phyloP scores from a whole-genome alignment of 2,329 filamentous ascomycete genomes.

The Atkinsonella texensis region DNA sequence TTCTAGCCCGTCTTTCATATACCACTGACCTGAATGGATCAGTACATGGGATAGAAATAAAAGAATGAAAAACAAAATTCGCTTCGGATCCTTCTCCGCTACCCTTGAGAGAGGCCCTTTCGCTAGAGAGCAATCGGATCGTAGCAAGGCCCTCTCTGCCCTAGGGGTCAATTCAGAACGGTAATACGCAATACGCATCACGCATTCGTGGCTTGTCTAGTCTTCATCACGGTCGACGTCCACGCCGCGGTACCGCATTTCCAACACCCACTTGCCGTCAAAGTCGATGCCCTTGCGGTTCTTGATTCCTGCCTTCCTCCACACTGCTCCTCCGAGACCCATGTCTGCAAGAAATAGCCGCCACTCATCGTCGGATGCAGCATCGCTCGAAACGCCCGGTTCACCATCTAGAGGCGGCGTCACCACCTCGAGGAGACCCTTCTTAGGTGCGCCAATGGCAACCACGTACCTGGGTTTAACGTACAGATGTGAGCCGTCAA shows the following conservation, averaged over 20 bases:
- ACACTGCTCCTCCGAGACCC: slow-evolving; percentile 69
- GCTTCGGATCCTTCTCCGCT: no score
- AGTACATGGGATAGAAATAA: no score
- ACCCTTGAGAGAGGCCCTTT: no score
- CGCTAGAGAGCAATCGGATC: no score
- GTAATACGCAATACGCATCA: neutral
- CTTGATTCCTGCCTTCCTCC: slow-evolving; percentile 73
- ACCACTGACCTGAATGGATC: no score
- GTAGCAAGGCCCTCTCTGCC: no score
- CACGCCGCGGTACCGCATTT: slow-evolving; percentile 42
- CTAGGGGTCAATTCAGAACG: no score
- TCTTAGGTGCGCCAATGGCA: slow-evolving; percentile 76
- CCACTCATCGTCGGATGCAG: slow-evolving; percentile 50
- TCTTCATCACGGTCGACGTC: slow-evolving; percentile 15
- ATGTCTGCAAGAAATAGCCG: slow-evolving; percentile 77
- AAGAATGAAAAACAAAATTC: no score
- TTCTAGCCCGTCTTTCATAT: no score
- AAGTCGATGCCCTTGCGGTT: slow-evolving; percentile 80
- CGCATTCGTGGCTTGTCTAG: neutral
- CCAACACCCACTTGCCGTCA: slow-evolving; percentile 73
- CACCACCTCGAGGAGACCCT: slow-evolving; percentile 69
- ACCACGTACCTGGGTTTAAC: slow-evolving; percentile 75
- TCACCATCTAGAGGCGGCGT: slow-evolving; percentile 35
- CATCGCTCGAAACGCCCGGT: slow-evolving; percentile 16
- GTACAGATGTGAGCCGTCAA: slow-evolving; percentile 68